A percentile compares a stretch with the other conserved stretches of the same genome.
Evolutionary conservation across 495 filamentous ascomycete genomes (phyloP).

Genomic region (Aspergillus campestris): DNA sequence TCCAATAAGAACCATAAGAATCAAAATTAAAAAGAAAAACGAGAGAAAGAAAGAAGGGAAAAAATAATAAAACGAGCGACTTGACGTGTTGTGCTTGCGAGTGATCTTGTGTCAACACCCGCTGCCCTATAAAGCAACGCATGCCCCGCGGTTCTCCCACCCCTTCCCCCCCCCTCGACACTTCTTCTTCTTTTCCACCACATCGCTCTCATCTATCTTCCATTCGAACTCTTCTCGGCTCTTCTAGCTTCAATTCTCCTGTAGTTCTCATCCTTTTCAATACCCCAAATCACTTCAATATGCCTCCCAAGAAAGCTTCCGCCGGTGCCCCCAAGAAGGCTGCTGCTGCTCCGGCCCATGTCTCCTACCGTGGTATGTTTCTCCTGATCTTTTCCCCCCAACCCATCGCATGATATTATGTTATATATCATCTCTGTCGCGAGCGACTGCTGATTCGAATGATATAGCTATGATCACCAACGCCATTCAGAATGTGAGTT

Average conservation of each 20-base stretch:
- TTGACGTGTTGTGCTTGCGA: slow-evolving; percentile 20
- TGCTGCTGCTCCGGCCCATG: slow-evolving; percentile 37
- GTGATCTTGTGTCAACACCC: slow-evolving; percentile 40
- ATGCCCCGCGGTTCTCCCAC: slow-evolving; percentile 41
- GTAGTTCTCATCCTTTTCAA: slow-evolving; percentile 4
- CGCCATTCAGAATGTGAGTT: slow-evolving; percentile 58
- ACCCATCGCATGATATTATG: slow-evolving; percentile 34
- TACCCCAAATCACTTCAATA: slow-evolving; percentile 19
- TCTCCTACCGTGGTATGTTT: slow-evolving; percentile 55
- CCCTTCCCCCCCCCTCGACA: slow-evolving; percentile 27
- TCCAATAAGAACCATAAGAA: slow-evolving; percentile 1
- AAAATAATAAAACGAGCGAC: slow-evolving; percentile 8
- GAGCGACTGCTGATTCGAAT: slow-evolving; percentile 39
- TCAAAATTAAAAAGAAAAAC: slow-evolving; percentile 8
- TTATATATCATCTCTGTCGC: slow-evolving; percentile 30
- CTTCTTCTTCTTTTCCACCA: slow-evolving; percentile 22
- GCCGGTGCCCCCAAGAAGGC: slow-evolving; percentile 19
- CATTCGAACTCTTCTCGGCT: slow-evolving; percentile 10
- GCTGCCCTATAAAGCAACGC: slow-evolving; percentile 43
- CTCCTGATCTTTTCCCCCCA: slow-evolving; percentile 33
- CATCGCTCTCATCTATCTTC: slow-evolving; percentile 9
- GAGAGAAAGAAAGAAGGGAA: slow-evolving; percentile 6
- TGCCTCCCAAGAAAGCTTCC: slow-evolving; percentile 48
- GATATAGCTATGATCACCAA: slow-evolving; percentile 60
- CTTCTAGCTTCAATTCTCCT: slow-evolving; percentile 5